Base-by-base conservation (phyloP, 768 basidiomycete genomes). In the Termitomyces sp. region DNA sequence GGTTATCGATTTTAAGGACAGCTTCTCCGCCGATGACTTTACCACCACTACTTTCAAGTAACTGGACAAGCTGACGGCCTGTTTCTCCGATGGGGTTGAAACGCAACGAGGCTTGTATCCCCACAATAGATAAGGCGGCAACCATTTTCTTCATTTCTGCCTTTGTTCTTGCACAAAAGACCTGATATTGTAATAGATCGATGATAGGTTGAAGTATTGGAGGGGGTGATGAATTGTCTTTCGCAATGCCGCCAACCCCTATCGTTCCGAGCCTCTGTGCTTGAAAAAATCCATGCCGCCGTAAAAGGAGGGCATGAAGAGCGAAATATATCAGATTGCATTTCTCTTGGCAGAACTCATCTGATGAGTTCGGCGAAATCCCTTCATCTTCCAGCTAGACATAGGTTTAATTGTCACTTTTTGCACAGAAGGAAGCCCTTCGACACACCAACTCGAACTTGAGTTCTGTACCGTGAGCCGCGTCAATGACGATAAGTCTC, bases 131-230 rank as follows among this genome's bases (percentile, higher is more conserved):
- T 53, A 92, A 69, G 5, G 83, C 82, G 20, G 59, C 52, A 8
- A 74, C 73, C 55, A 84, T 76, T 61, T 75, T 79, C 41, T 72
- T 68, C 35, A 93, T 68, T 71, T 90, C 87, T 1, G 68, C 55
- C 60, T 80, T 78, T 48, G 92, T 74, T 58, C 84, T 77, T 58
- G 76, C 68, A 66, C 87, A 88, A 68, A 94, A 92, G 26, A 82
- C 81, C 63, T 82, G 81, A 66, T 93, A 94, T 69, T 92, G 92
- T 43, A 93, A 70, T 32, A 92, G 63, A 66, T 92, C 90, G 59
- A 92, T 85, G 60, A 92, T 75, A 0, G 88, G 88, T 41, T 86
- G 87, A 16, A 94, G 77, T 38, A 92, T 69, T 2, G 76, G 75
- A 16, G 82, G 79, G n/a, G 75, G 51, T 7, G 63, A 58, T 5